phyloP scores from a whole-genome alignment of 257 asterid genomes.

The Datura wrightii region DNA sequence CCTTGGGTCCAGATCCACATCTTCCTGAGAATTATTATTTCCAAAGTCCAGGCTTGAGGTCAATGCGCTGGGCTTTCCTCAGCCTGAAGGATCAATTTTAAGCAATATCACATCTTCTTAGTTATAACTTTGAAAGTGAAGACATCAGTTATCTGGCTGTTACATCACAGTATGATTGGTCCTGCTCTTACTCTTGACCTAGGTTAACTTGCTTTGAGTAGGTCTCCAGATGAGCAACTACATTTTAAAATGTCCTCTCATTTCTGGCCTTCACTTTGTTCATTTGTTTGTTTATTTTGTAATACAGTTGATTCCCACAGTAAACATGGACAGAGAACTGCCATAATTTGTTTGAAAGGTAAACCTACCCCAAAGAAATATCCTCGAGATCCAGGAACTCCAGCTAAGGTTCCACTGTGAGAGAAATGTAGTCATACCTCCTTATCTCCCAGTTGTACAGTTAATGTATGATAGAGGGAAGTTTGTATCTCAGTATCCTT shows the following conservation, averaged over 20 bases:
- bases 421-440: constrained; percentile 19
- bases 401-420: constrained; percentile 80
- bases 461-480: constrained; percentile 18
- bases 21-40: not conserved
- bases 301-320: constrained; percentile 87
- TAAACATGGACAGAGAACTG: constrained; percentile 89
- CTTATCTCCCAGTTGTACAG: constrained; percentile 24
- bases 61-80: not conserved
- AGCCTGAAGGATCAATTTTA: constrained; percentile 21
- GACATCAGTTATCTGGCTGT: not conserved
- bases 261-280: not conserved
- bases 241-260: constrained; percentile 16
- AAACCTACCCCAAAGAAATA: constrained; percentile 80
- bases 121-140: not conserved
- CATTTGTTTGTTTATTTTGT: constrained; percentile 16
- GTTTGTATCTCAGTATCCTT: not conserved
- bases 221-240: not conserved
- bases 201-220: constrained; percentile 16
- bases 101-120: not conserved
- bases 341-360: constrained; percentile 72
- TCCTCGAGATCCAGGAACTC: constrained; percentile 88
- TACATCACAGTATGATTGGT: not conserved
- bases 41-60: not conserved
- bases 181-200: not conserved
- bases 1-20: not conserved